These are phyloP conservation scores for Fagus crenata DNA, from an alignment of 306 rosid genomes.

Conservation along the genomic window DNA sequence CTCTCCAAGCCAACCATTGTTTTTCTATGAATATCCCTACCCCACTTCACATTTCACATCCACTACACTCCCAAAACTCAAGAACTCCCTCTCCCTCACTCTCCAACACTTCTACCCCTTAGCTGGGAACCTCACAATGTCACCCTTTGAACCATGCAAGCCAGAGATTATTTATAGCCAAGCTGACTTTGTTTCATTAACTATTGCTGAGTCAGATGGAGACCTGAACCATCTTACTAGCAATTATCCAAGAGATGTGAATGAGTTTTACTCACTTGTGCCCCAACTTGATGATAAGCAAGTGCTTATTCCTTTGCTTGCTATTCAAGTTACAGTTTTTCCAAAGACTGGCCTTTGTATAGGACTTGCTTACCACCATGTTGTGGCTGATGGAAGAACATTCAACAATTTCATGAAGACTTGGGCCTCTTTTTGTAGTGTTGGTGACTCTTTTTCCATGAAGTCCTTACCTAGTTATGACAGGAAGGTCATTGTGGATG, in stretches of 20 bases:
- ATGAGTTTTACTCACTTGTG: constrained; percentile 30
- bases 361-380: constrained; percentile 42
- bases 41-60: constrained; percentile 36
- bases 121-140: constrained; percentile 28
- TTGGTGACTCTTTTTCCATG: background rate
- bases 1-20: constrained; percentile 54
- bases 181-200: constrained; percentile 30
- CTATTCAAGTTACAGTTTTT: constrained; percentile 43
- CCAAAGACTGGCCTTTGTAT: constrained; percentile 47
- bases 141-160: constrained; percentile 16
- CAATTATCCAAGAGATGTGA: constrained; percentile 27
- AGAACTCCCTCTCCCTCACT: constrained; percentile 46
- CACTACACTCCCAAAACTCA: constrained; percentile 43
- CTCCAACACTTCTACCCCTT: constrained; percentile 50
- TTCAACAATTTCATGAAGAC: constrained; percentile 48
- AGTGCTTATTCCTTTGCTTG: constrained; percentile 36
- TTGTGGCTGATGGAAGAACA: constrained; percentile 50
- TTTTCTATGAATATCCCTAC: constrained; percentile 46
- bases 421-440: constrained; percentile 42
- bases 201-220: constrained; percentile 25
- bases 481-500: constrained; percentile 40
- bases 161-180: constrained; percentile 33
- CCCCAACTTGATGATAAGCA: constrained; percentile 23
- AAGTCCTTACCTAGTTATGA: constrained; percentile 25
- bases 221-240: constrained; percentile 32